These are phyloP conservation scores for Cicer cuneatum DNA, from an alignment of 306 rosid genomes.

Conservation along the genomic window DNA sequence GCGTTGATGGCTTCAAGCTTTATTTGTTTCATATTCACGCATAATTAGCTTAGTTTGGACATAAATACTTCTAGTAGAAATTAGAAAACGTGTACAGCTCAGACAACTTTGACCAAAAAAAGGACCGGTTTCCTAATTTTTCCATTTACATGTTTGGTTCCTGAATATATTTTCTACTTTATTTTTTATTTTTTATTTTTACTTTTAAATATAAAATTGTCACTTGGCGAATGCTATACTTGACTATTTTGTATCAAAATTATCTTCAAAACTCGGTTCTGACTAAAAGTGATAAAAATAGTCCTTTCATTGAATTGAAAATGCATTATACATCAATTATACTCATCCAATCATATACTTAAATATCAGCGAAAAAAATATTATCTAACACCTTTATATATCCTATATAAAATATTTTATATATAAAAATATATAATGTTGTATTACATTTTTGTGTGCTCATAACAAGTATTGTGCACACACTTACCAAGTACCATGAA, in stretches of 20 bases:
- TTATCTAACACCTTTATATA: too few relatives aligned
- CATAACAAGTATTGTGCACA: slow-evolving; percentile 9
- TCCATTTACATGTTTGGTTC: not conserved
- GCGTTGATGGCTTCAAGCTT: slow-evolving; percentile 5
- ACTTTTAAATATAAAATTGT: not conserved
- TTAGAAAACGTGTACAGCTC: slow-evolving; percentile 12
- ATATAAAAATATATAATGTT: too few relatives aligned
- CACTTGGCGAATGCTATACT: not conserved
- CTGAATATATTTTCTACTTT: too few relatives aligned
- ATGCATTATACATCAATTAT: not conserved
- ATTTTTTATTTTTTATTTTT: too few relatives aligned
- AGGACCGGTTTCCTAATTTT: not conserved
- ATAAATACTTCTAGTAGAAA: slow-evolving; percentile 20
- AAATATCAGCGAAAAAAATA: too few relatives aligned
- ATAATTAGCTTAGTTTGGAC: not conserved
- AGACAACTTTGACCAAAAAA: not conserved
- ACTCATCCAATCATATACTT: too few relatives aligned
- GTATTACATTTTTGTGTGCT: not conserved
- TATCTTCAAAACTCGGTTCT: not conserved
- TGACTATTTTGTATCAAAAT: not conserved
- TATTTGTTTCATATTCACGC: too few relatives aligned
- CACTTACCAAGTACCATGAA: not conserved
- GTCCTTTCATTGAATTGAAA: not conserved
- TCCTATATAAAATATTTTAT: too few relatives aligned
- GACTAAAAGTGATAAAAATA: not conserved